These are phyloP conservation scores for Acrasis kona DNA, from an alignment of 78 protist species.

Conservation along the genomic window DNA sequence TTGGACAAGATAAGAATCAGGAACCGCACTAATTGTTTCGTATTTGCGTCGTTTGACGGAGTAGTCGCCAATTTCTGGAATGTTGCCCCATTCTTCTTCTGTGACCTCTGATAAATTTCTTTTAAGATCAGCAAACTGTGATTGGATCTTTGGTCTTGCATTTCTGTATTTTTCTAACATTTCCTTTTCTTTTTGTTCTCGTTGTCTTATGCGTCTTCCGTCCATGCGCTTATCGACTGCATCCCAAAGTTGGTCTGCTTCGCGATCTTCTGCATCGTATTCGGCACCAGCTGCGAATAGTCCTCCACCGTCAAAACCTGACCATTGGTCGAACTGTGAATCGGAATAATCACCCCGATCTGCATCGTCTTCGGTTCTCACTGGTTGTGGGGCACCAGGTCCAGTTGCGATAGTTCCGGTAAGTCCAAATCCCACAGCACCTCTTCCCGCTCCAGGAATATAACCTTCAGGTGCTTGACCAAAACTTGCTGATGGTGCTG, in stretches of 20 bases:
- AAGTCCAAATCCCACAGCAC: constrained; percentile 89
- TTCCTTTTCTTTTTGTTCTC: constrained; percentile 15
- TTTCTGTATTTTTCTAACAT: constrained; percentile 18
- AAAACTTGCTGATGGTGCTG: no score
- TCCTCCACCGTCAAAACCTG: constrained; percentile 62
- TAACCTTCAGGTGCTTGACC: constrained; percentile 49
- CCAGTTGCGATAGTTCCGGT: constrained; percentile 77
- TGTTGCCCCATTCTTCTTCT: constrained; percentile 36
- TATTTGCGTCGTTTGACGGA: constrained; percentile 4
- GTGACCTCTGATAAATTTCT: background rate
- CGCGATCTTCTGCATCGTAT: constrained; percentile 50
- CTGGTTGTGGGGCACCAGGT: no score
- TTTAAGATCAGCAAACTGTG: constrained; percentile 71
- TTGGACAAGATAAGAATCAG: background rate
- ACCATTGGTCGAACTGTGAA: constrained; percentile 66
- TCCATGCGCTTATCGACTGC: constrained; percentile 54
- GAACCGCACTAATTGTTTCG: constrained; percentile 12
- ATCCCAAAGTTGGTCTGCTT: constrained; percentile 69
- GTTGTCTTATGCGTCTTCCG: constrained; percentile 34
- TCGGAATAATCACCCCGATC: constrained; percentile 33
- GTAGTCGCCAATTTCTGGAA: constrained; percentile 49
- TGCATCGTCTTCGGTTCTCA: constrained; percentile 11
- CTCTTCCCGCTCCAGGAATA: constrained; percentile 87
- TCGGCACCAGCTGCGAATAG: background rate
- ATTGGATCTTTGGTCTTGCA: constrained; percentile 41